These are phyloP conservation scores for Fusarium sp. DNA, from an alignment of 2,329 filamentous ascomycete genomes.

Conservation along the genomic window DNA sequence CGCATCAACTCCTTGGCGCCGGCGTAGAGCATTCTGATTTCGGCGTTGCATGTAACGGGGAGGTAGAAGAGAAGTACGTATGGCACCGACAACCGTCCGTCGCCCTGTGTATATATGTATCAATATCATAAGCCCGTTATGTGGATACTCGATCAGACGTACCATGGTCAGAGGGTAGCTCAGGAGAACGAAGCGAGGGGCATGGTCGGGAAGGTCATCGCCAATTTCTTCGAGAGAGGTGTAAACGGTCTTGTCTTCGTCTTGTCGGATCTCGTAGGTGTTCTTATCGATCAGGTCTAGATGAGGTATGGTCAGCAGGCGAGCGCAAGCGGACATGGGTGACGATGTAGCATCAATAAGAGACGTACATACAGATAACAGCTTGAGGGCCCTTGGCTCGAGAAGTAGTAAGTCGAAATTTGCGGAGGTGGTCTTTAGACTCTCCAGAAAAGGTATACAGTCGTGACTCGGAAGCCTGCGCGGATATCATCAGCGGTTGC, in stretches of 20 bases:
- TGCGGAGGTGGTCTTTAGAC: slow-evolving; percentile 90
- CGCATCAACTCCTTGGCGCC: slow-evolving; percentile 96
- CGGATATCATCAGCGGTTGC: slow-evolving; percentile 32
- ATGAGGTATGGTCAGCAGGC: slow-evolving; percentile 40
- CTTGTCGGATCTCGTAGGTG: slow-evolving; percentile 89
- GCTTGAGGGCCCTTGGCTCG: slow-evolving; percentile 89
- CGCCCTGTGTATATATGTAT: slow-evolving; percentile 67
- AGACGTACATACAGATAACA: slow-evolving; percentile 85
- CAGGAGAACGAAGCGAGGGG: slow-evolving; percentile 89
- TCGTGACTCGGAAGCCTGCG: slow-evolving; percentile 80
- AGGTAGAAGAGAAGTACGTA: slow-evolving; percentile 97
- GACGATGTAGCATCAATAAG: slow-evolving; percentile 1
- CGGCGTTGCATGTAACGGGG: slow-evolving; percentile 89
- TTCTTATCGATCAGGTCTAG: slow-evolving; percentile 91
- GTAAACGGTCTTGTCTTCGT: slow-evolving; percentile 83
- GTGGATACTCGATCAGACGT: slow-evolving; percentile 50
- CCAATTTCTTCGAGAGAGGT: slow-evolving; percentile 83
- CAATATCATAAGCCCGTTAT: slow-evolving; percentile 20
- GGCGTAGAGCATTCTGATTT: slow-evolving; percentile 93
- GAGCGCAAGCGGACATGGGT: neutral
- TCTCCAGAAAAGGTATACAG: slow-evolving; percentile 94
- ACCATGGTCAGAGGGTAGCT: slow-evolving; percentile 93
- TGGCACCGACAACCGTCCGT: slow-evolving; percentile 87
- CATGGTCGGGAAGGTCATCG: slow-evolving; percentile 93
- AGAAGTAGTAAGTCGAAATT: slow-evolving; percentile 94